These are phyloP conservation scores for Rhizoclosmatium globosum DNA, from an alignment of 192 early-diverging fungal species.

Conservation along the genomic window DNA sequence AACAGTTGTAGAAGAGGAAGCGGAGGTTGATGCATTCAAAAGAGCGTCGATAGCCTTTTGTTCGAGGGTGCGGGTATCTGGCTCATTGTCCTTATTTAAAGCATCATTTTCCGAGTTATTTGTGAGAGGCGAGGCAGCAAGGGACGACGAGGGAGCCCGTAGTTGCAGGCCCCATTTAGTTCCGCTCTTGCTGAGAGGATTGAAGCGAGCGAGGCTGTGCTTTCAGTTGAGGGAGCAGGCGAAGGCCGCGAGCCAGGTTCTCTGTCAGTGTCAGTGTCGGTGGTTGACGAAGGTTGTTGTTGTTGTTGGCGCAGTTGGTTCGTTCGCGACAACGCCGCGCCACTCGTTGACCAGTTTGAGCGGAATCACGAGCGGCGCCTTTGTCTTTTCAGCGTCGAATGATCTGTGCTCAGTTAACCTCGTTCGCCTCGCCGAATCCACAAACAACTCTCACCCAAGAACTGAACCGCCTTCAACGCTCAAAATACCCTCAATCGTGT, in stretches of 20 bases:
- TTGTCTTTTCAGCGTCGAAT: neutral
- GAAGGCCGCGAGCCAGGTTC: neutral
- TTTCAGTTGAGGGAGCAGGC: neutral
- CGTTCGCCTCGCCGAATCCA: neutral
- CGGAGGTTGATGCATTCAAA: slow-evolving; percentile 10
- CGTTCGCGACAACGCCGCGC: neutral
- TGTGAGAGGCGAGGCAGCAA: neutral
- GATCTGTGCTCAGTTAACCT: slow-evolving; percentile 5
- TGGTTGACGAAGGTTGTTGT: neutral
- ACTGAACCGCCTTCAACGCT: neutral
- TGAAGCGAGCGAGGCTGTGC: neutral
- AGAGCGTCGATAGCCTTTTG: slow-evolving; percentile 44
- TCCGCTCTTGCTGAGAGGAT: neutral
- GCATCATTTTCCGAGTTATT: neutral
- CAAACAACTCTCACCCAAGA: neutral
- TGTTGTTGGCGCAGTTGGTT: slow-evolving; percentile 7
- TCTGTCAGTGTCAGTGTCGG: neutral
- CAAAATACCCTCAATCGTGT: neutral
- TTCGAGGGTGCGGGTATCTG: slow-evolving; percentile 30
- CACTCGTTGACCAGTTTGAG: slow-evolving; percentile 49
- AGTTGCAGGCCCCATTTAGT: slow-evolving; percentile 44
- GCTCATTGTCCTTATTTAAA: no score
- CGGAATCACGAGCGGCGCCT: slow-evolving; percentile 49
- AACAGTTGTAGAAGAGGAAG: neutral
- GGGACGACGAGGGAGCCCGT: slow-evolving; percentile 17